Base-by-base conservation (phyloP, 345 rosid genomes). In the Cardamine resedifolia region DNA sequence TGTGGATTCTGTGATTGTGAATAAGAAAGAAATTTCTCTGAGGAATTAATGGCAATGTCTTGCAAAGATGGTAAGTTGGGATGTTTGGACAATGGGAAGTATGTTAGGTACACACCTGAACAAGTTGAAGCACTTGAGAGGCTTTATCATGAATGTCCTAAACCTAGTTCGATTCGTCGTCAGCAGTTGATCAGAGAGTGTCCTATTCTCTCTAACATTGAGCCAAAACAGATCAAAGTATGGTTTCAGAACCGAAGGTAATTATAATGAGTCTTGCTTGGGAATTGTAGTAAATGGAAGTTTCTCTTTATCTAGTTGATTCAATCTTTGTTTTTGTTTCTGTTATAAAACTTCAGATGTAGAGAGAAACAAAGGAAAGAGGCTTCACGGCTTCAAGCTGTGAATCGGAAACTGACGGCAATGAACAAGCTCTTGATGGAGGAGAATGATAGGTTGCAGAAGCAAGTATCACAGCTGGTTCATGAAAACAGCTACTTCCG, bases 161-260 rank as follows among this genome's bases (percentile, higher is more conserved):
- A 96, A 71, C 99, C 99, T 52, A 96, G 98, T 79, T 96, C 98
- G 26, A 85, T 96, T 74, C 98, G 99, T 68, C 92, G 98, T 71
- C 99, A 92, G 65, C 99, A 96, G 86, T 74, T 96, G 70, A 96
- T 96, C 36, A 84, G 98, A 77, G 99, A 96, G 81, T 96, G 99
- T 79, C 98, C 98, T 8, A 96, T 96, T 79, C 99, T 96, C 86
- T 96, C 97, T 43, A 81, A 96, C 85, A 92, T 96, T 64, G 99
- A 96, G 81, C 98, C 97, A 3, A 96, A 96, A 76, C 99, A 96
- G 81, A 96, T 96, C 84, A 96, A 96, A 87, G 99, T 96, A 28
- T 96, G 98, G 99, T 96, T 96, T 85, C 99, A 96, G 64, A 96
- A 96, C 83, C 83, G 99, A 80, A 96, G 98, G 99, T 96, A 79